Evolutionary conservation across 2,329 filamentous ascomycete species (phyloP).

Genomic region (Onygenales sp.): DNA sequence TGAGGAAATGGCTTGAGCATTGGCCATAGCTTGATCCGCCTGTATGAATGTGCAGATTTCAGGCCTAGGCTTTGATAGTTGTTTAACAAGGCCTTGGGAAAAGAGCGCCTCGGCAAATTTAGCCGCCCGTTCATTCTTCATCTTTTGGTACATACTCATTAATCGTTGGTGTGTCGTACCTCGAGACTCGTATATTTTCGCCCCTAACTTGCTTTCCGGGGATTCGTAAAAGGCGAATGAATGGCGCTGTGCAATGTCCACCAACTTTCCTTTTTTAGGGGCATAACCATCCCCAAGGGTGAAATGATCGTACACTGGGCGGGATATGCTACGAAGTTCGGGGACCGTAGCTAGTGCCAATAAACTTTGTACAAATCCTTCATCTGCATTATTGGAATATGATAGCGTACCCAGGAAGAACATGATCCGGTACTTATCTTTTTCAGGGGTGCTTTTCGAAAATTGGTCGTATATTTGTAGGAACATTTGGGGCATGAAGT

Average conservation of each 20-base stretch:
- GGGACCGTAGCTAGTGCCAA: slow-evolving; percentile 20
- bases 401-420: slow-evolving; percentile 19
- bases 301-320: slow-evolving; percentile 7
- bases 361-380: slow-evolving; percentile 19
- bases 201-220: not conserved
- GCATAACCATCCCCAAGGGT: slow-evolving; percentile 10
- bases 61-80: not conserved
- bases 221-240: not conserved
- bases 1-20: slow-evolving; percentile 3
- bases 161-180: not conserved
- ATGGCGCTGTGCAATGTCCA: not conserved
- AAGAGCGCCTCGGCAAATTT: not conserved
- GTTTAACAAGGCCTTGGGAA: not conserved
- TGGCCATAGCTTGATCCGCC: slow-evolving; percentile 1
- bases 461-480: slow-evolving; percentile 14
- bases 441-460: not conserved
- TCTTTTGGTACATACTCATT: not conserved
- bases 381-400: slow-evolving; percentile 14
- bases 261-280: not conserved
- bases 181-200: not conserved
- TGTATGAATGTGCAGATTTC: not conserved
- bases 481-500: slow-evolving; percentile 14
- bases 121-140: not conserved
- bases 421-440: slow-evolving; percentile 20
- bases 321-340: slow-evolving; percentile 7